Conservation (phyloP, 2,329 filamentous ascomycete species). For the Colletotrichum simmondsii region DNA sequence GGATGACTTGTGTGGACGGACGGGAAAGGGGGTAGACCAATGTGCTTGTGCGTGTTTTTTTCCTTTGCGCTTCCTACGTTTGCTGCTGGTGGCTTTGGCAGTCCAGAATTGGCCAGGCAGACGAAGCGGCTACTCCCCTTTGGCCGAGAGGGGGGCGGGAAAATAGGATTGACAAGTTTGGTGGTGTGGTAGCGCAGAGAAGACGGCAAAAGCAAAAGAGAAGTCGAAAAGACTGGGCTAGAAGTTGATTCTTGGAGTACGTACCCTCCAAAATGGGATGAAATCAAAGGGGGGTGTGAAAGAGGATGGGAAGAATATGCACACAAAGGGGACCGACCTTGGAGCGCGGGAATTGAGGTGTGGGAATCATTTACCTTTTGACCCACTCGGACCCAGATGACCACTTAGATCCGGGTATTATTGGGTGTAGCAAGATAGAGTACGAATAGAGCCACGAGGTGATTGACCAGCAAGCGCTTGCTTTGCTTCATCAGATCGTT, state of each 20-base stretch:
- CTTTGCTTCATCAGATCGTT: slow-evolving; percentile 3
- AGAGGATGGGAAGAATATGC: slow-evolving; percentile 22
- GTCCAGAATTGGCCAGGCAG: slow-evolving; percentile 14
- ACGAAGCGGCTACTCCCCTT: slow-evolving; percentile 20
- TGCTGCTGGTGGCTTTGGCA: slow-evolving; percentile 22
- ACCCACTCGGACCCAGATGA: not conserved
- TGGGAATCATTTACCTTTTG: slow-evolving; percentile 12
- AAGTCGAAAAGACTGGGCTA: slow-evolving; percentile 14
- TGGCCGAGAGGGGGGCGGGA: slow-evolving; percentile 19
- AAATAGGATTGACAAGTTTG: slow-evolving; percentile 17
- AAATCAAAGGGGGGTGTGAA: slow-evolving; percentile 17
- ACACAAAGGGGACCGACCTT: slow-evolving; percentile 23
- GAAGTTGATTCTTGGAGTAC: slow-evolving; percentile 3
- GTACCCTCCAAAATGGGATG: not conserved
- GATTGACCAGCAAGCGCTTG: not conserved
- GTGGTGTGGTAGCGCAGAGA: slow-evolving; percentile 20
- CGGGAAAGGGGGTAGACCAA: slow-evolving; percentile 26
- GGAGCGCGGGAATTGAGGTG: not conserved
- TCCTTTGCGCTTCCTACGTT: not conserved
- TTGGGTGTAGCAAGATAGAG: not conserved
- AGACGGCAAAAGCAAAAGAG: not conserved
- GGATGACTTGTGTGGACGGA: slow-evolving; percentile 18
- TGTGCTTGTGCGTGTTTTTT: not conserved
- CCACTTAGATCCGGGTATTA: slow-evolving; percentile 2
- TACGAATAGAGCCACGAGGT: not conserved